Percentiles rank a stretch among this genome's conserved stretches.
Conservation (phyloP, 176 grass and related monocot genomes). For the Lolium rigidum region DNA sequence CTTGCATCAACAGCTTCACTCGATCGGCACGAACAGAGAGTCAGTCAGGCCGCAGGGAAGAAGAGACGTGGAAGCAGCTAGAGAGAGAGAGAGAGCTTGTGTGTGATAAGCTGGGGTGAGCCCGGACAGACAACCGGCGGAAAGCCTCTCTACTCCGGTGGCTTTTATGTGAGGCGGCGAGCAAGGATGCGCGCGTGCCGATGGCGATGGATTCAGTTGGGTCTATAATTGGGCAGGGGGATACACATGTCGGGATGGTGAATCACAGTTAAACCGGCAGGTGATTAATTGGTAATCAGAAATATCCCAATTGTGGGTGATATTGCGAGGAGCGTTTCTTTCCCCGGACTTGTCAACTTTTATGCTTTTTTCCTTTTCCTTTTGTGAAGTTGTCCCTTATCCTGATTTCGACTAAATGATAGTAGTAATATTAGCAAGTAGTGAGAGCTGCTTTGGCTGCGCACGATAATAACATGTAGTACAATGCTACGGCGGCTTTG, state of each 20-base stretch:
- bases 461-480: not conserved
- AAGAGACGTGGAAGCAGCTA: conserved; percentile 1
- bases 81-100: not conserved
- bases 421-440: not conserved
- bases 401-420: conserved; percentile 7
- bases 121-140: conserved; percentile 35
- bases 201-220: not conserved
- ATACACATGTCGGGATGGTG: not conserved
- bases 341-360: not conserved
- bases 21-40: not conserved
- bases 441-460: not conserved
- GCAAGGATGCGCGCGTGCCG: not conserved
- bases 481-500: not conserved
- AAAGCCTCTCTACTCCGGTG: not conserved
- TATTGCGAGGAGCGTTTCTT: conserved; percentile 8
- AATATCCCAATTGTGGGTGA: not conserved
- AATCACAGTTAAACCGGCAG: not conserved
- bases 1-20: conserved; percentile 37
- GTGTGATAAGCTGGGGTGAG: not conserved
- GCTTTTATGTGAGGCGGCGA: conserved; percentile 34
- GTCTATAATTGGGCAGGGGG: not conserved
- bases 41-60: not conserved
- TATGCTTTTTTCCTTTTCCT: not conserved
- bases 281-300: not conserved
- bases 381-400: not conserved